These are phyloP conservation scores for Colletotrichum sp. DNA, from an alignment of 2,329 filamentous ascomycete genomes.

Conservation along the genomic window DNA sequence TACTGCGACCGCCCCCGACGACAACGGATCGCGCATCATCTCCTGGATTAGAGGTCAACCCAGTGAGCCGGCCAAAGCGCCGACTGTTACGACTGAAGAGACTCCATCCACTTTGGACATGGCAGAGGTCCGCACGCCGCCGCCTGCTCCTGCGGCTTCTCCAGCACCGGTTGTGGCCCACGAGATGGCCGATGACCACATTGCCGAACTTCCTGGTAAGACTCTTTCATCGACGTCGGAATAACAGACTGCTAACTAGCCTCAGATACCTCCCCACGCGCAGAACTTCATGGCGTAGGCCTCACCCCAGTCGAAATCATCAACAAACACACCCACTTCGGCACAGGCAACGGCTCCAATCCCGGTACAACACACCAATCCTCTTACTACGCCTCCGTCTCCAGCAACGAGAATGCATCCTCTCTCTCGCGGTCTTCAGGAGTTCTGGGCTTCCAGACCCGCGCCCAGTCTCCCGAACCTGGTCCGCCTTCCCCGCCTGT, in stretches of 20 bases:
- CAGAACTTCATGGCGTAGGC: constrained; percentile 51
- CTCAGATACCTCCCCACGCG: constrained; percentile 46
- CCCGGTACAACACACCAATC: constrained; percentile 32
- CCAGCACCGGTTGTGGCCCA: constrained; percentile 18
- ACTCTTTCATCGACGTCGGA: not conserved
- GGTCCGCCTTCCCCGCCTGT: not conserved
- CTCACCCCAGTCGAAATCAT: constrained; percentile 45
- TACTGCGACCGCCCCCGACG: constrained; percentile 47
- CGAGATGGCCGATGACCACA: constrained; percentile 48
- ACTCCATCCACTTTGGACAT: constrained; percentile 42
- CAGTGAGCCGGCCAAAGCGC: constrained; percentile 42
- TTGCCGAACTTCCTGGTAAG: constrained; percentile 56
- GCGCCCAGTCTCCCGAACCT: constrained; percentile 16
- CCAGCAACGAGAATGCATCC: constrained; percentile 21
- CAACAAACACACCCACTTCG: constrained; percentile 37
- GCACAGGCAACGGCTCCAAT: constrained; percentile 19
- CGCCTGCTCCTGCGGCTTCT: constrained; percentile 15
- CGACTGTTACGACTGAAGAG: constrained; percentile 52
- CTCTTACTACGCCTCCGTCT: constrained; percentile 28
- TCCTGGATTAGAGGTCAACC: constrained; percentile 58
- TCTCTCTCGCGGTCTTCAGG: constrained; percentile 19
- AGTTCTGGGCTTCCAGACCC: constrained; percentile 9
- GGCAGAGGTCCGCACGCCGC: constrained; percentile 34
- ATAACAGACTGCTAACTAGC: fast-evolving
- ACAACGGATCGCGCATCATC: constrained; percentile 51